Conservation (phyloP, 352 stramenopile species). For the Phytophthora rubi region DNA sequence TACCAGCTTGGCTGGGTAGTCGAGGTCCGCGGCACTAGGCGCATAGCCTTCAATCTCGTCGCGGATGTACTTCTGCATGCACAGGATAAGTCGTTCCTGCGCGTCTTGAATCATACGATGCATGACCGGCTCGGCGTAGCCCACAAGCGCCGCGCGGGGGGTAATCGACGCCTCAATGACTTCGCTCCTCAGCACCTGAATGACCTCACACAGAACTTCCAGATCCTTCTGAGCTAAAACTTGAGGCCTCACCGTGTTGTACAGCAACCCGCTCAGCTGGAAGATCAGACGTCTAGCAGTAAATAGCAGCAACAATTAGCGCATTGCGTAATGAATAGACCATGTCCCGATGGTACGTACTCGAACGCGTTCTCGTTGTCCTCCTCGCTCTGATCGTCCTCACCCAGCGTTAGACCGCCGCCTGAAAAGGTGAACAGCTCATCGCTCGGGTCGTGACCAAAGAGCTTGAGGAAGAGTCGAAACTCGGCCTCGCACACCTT, state of each 20-base stretch:
- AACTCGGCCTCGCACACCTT: conserved; percentile 81
- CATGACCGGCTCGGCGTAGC: conserved; percentile 75
- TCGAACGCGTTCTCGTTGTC: conserved; percentile 70
- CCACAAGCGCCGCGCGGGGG: conserved; percentile 54
- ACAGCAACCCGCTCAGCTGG: conserved; percentile 74
- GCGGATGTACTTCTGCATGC: conserved; percentile 85
- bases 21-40: conserved; percentile 54
- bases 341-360: conserved; percentile 37
- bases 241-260: conserved; percentile 72
- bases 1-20: conserved; percentile 80
- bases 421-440: conserved; percentile 54
- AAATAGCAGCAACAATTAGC: background rate
- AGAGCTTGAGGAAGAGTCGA: conserved; percentile 74
- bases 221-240: conserved; percentile 80
- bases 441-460: conserved; percentile 65
- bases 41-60: conserved; percentile 86
- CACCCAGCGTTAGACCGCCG: conserved; percentile 10
- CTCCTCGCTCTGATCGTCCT: conserved; percentile 44
- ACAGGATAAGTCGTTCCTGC: conserved; percentile 83
- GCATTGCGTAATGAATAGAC: background rate
- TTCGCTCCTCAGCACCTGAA: conserved; percentile 80
- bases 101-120: conserved; percentile 87
- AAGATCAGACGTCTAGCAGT: conserved; percentile 71
- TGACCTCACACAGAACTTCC: conserved; percentile 77
- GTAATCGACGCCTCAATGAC: conserved; percentile 78